A percentile compares a stretch with the other conserved stretches of the same genome.
These are phyloP conservation scores for Curvularia spicifera DNA, from an alignment of 2,329 filamentous ascomycete genomes.

Conservation along the genomic window DNA sequence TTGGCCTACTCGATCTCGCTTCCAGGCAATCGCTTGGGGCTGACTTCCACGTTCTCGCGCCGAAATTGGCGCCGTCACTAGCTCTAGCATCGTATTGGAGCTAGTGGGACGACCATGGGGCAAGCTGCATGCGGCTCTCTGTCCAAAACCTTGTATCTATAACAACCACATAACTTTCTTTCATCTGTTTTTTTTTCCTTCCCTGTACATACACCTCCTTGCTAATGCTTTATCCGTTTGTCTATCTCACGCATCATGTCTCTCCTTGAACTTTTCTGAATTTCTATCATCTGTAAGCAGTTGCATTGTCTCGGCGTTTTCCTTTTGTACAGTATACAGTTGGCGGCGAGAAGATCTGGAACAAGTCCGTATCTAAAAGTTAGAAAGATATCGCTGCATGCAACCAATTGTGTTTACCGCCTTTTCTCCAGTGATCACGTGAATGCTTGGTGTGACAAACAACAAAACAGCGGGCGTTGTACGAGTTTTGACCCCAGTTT, in stretches of 20 bases:
- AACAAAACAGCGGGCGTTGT: background rate
- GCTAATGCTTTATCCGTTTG: slow-evolving; percentile 26
- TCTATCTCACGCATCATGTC: slow-evolving; percentile 25
- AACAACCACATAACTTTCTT: slow-evolving; percentile 9
- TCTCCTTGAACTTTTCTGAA: slow-evolving; percentile 24
- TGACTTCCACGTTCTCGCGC: background rate
- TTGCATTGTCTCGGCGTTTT: slow-evolving; percentile 13
- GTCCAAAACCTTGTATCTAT: slow-evolving; percentile 9
- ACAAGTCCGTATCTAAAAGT: background rate
- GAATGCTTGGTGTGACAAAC: background rate
- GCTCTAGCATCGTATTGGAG: background rate
- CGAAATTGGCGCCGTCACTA: background rate
- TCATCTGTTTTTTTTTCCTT: slow-evolving; percentile 19
- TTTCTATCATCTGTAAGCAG: slow-evolving; percentile 2
- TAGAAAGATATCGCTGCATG: background rate
- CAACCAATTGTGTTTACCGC: background rate
- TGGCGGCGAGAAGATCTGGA: background rate
- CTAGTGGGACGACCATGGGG: slow-evolving; percentile 8
- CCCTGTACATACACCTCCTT: slow-evolving; percentile 35
- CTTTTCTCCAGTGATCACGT: background rate
- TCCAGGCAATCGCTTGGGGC: slow-evolving; percentile 3
- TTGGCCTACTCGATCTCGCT: slow-evolving; percentile 1
- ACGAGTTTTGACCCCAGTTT: background rate
- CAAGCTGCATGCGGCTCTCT: background rate
- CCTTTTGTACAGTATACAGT: background rate